Base-by-base conservation (phyloP, 768 basidiomycete genomes). In the Mycena kentingensis region DNA sequence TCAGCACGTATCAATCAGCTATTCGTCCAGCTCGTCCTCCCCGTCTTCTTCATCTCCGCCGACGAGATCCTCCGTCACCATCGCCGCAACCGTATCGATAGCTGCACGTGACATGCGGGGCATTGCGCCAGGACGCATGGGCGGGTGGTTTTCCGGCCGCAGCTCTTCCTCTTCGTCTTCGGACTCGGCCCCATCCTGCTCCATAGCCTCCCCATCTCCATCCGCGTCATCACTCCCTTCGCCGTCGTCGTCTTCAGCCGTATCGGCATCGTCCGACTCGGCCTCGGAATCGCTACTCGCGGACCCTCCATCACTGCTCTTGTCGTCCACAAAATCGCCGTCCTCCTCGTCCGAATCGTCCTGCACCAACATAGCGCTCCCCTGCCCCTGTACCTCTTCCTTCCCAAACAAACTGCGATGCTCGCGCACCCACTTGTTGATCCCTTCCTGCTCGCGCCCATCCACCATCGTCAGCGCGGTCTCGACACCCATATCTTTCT, bases 391-490 rank as follows among this genome's bases (percentile, higher is more conserved):
- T 37, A 51, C 58, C 54, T 60, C 67, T 50, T 55, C 65, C 60
- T 72, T 71, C 47, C 86, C 86, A 67, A 90, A 87, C 18, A 78
- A 53, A 58, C 79, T 74, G 21, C 79, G 76, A 47, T 82, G 76
- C 45, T 72, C 69, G 38, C 80, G 70, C n/a, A 83, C 78, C 90
- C 90, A 91, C 26, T 77, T 74, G 29, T 74, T 70, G 43, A 91
- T 83, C 21, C 79, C 77, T 31, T 83, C 81, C 60, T 83, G 79
- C 63, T 90, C 88, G 58, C 73, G 75, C 24, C 80, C 81, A 55
- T 91, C 89, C 4, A 91, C 77, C 79, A 89, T 83, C 26, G 78
- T 76, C 62, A 91, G 87, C 62, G 83, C 81, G 1, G 82, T 82
- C 65, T 88, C 87, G 38, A 80, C 71, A 0, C 76, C 77, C 7